Evolutionary conservation across 768 basidiomycete species (phyloP), one percentile per base, ranked within the genome.

Genomic region (Trametes cubensis): DNA sequence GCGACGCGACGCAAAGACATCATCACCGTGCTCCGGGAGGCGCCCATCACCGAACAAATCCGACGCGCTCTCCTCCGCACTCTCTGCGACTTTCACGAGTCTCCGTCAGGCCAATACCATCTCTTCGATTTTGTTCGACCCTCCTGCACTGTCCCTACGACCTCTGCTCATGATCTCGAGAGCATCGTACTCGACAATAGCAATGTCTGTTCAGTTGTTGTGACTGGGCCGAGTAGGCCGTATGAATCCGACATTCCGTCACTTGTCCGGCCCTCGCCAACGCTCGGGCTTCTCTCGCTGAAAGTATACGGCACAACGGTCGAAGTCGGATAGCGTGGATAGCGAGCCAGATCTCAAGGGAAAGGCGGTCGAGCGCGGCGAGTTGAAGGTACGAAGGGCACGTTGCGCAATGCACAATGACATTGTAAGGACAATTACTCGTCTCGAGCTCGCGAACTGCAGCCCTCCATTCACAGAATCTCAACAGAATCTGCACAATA

Each of bases 1-100:
- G 62, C 62, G 62, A 58, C 61, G 61, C 61, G 60, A 46, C 51
- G 39, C 54, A 55, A 61, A 55, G 57, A 58, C 62, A 55, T 54
- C 62, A 58, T 63, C 57, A 55, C 57, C 52, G 56, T 47, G 38
- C 52, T 55, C 39, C 51, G 39, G 21, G 52, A 63, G 47, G 57
- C 62, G 62, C 62, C 62, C 62, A 59, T 53, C 58, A 63, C 62
- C 62, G 62, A 63, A 63, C 62, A 63, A 63, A 41, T 63, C 62
- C 62, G 62, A 63, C 21, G 49, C 54, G 52, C 47, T 49, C 60
- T 42, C 6, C 47, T 17, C 46, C 40, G 41, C 23, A 7, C 47
- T 42, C 41, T 55, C 54, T 44, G 42, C 44, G 42, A 15, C 26
- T 11, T 28, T 38, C n/a, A 8, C 38, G 39, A 20, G 46, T 48